Conservation (phyloP, 2,329 filamentous ascomycete species). For the Fusarium poae region DNA sequence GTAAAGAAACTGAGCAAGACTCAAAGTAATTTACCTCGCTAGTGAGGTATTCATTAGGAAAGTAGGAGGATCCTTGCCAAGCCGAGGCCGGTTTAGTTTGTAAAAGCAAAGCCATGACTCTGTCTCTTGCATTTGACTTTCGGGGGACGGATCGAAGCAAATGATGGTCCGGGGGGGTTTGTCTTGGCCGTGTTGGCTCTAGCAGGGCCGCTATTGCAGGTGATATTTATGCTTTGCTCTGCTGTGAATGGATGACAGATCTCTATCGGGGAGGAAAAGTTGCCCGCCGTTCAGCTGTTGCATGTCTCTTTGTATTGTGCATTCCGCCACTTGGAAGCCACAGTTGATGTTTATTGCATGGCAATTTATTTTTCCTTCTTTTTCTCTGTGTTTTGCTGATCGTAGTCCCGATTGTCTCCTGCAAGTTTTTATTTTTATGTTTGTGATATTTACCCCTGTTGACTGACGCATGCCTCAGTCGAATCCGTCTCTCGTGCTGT, state of each 20-base stretch:
- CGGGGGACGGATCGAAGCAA: conserved; percentile 13
- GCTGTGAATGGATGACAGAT: conserved; percentile 2
- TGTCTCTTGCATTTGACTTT: conserved; percentile 32
- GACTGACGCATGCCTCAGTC: conserved; percentile 45
- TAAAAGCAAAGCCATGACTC: conserved; percentile 37
- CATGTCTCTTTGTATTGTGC: not conserved
- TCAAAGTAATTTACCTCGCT: conserved; percentile 11
- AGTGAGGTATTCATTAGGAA: conserved; percentile 11
- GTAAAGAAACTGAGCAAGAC: not conserved
- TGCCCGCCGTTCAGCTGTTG: not conserved
- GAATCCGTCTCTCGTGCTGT: conserved; percentile 15
- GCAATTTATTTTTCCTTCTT: not conserved
- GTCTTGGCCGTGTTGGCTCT: conserved; percentile 33
- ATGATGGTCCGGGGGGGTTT: conserved; percentile 28
- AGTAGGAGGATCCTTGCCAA: conserved; percentile 6
- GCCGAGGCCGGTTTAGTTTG: not conserved
- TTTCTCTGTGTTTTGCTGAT: not conserved
- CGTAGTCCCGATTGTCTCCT: conserved; percentile 10
- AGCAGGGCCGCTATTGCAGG: conserved; percentile 29
- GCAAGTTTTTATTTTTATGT: not conserved
- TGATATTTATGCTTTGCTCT: conserved; percentile 35
- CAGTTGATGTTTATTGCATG: not conserved
- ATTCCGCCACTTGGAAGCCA: conserved; percentile 2
- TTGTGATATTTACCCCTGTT: not conserved
- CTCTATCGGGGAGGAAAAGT: not conserved